Evolutionary conservation across 176 grass and related monocot genomes (phyloP), one percentile per base, ranked within the genome.

Genomic region (Eragrostis curvula): DNA sequence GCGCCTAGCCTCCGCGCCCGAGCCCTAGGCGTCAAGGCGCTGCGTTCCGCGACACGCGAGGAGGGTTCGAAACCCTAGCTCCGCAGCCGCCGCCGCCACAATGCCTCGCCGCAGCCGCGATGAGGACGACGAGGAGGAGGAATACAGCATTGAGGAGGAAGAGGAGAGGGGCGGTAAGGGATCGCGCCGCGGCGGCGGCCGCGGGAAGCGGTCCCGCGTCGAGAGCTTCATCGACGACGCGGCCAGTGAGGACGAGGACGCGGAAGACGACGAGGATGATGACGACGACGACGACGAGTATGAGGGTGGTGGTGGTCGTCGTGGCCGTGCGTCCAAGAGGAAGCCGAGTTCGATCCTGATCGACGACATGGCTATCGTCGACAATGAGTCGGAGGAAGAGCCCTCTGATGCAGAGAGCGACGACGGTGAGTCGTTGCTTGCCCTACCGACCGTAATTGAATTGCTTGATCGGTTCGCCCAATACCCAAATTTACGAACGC

Each of bases 151-250:
- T 41, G 85, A 83, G 58, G 71, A 84, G 2, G 79, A 66, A 43
- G 77, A 74, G 61, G 83, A 82, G 71, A 66, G 75, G 67, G 77
- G 78, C 67, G 72, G 51, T 3, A 75, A 74, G 73, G n/a, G 79
- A 29, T 60, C 78, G 56, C 66, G 85, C 7, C 66, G 85, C 7
- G 74, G 66, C 51, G 71, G 83, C 1, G 63, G 69, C 50, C 44
- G 82, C 23, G 63, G 73, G 36, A 88, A 92, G 84, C 15, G 36
- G 14, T 69, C 88, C 76, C 79, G 91, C 68, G 82, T 85, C 17
- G 82, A 81, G 79, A 69, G 76, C 58, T 96, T 89, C 73, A 87
- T 96, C 43, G 88, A 93, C 57, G 90, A 96, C 77, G 82, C 81
- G 20, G 94, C 90, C 43, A 79, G 86, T 42, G 94, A 96, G 66